These are phyloP conservation scores for Hypericum androsaemum DNA, from an alignment of 345 rosid genomes.

Conservation along the genomic window DNA sequence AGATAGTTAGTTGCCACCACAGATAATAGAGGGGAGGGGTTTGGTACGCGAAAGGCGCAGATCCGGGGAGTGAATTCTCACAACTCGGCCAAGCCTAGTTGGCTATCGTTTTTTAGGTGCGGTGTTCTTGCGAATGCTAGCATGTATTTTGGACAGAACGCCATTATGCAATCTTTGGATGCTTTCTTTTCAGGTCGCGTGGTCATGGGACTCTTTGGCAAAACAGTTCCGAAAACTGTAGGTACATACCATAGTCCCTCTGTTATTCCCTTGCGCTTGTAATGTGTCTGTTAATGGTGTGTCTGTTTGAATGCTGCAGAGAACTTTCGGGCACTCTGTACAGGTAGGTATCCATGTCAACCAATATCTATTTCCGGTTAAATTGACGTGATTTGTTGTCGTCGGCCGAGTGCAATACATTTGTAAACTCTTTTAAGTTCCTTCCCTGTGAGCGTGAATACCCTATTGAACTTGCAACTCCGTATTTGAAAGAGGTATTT, in stretches of 20 bases:
- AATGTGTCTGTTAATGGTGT: not conserved
- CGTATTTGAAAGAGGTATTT: no score
- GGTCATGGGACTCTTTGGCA: constrained; percentile 30
- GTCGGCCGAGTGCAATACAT: not conserved
- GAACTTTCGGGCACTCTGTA: constrained; percentile 9
- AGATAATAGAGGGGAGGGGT: no score
- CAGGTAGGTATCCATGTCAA: constrained; percentile 27
- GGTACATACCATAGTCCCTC: constrained; percentile 13
- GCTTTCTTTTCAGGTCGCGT: constrained; percentile 24
- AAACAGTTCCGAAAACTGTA: constrained; percentile 33
- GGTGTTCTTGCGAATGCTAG: not conserved
- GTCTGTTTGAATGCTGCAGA: constrained; percentile 1
- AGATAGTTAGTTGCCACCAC: no score
- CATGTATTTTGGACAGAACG: not conserved
- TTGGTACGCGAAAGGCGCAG: no score
- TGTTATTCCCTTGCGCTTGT: not conserved
- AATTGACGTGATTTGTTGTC: not conserved
- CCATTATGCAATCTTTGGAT: not conserved
- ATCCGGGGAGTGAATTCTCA: no score
- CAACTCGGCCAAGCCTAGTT: no score
- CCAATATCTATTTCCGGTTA: constrained; percentile 23
- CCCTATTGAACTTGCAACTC: no score
- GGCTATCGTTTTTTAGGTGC: no score
- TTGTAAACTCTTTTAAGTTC: not conserved
- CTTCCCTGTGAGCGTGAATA: no score